Evolutionary conservation across 345 rosid species (phyloP), one percentile per base, ranked within the genome.

Genomic region (Boechera divaricarpa): DNA sequence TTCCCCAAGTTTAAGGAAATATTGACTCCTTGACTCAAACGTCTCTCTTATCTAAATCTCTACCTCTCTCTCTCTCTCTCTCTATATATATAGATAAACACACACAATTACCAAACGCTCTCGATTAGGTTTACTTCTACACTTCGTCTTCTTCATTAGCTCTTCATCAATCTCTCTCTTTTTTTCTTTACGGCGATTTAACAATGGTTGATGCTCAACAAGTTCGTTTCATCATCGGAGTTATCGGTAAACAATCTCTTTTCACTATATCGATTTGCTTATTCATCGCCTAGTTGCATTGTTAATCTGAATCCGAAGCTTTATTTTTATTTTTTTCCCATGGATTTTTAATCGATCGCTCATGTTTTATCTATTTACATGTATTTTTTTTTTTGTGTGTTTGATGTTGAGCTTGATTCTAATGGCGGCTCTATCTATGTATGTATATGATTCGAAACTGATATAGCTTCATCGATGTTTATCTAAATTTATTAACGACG

Each of bases 21-120:
- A 63, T 75, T 71, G 76, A 77, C 76, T 77, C 45, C 38, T 56
- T 77, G 60, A 77, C 81, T 71, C 21, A 49, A 71, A 77, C 81
- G 80, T 76, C 55, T 51, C 63, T 68, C 57, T 69, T 52, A 68
- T 76, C 74, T 49, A 26, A 64, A 53, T 24, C 47, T 33, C 7
- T 28, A 2, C 16, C 13, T 29, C 26, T 66, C n/a, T 36, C 8
- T 55, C 44, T 63, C 24, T 54, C 28, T 49, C 8, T 72, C 9
- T 41, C 16, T 44, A n/a, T 64, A 12, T 58, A 39, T 10, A 0
- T 11, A 39, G 11, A 16, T 5, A 67, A 2, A 33, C 32, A 62
- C 35, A 9, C 69, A 51, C 5, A 38, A 13, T 18, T 2, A 31
- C 52, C 66, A 69, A 70, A 69, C 73, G 24, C 72, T 66, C 45